Percentiles rank a stretch among this genome's conserved stretches.
phyloP scores from a whole-genome alignment of 1,284 basidiomycete genomes.

The Caloboletus firmus region DNA sequence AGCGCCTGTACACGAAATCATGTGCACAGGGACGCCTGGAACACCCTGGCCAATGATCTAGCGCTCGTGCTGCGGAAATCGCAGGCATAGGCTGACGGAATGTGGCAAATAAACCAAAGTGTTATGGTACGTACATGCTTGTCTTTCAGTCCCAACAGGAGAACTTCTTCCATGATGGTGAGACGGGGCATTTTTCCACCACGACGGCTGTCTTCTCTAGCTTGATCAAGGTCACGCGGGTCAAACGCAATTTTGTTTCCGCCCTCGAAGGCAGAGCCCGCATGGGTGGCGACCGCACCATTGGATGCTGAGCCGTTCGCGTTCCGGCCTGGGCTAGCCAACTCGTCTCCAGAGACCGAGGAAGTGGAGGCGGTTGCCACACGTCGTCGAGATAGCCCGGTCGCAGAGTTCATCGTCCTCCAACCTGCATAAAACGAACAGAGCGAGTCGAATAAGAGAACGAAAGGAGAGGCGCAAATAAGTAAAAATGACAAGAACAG shows the following conservation, averaged over 20 bases:
- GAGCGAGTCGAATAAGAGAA: not conserved
- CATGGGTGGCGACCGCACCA: conserved; percentile 42
- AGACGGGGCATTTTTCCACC: conserved; percentile 80
- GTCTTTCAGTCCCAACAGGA: conserved; percentile 89
- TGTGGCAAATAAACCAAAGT: not conserved
- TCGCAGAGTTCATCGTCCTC: conserved; percentile 41
- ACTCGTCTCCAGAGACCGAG: conserved; percentile 37
- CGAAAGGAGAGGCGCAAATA: conserved; percentile 3
- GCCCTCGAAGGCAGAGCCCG: conserved; percentile 79
- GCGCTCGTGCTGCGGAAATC: conserved; percentile 24
- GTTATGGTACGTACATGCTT: conserved; percentile 62
- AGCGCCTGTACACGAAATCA: not conserved
- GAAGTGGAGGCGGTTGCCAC: conserved; percentile 43
- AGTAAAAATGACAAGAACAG: conserved; percentile 3
- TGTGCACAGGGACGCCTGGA: conserved; percentile 1
- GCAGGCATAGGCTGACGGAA: conserved; percentile 4
- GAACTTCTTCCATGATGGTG: conserved; percentile 96
- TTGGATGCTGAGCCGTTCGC: conserved; percentile 37
- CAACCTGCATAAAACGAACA: conserved; percentile 25
- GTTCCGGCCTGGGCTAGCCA: conserved; percentile 31
- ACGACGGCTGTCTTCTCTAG: conserved; percentile 64
- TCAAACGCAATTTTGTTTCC: conserved; percentile 90
- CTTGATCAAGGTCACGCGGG: conserved; percentile 84
- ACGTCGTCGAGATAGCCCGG: conserved; percentile 55
- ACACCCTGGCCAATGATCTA: not conserved